Percentiles rank a stretch among this genome's conserved stretches.
These are phyloP conservation scores for Delonix regia DNA, from an alignment of 306 rosid genomes.

Conservation along the genomic window DNA sequence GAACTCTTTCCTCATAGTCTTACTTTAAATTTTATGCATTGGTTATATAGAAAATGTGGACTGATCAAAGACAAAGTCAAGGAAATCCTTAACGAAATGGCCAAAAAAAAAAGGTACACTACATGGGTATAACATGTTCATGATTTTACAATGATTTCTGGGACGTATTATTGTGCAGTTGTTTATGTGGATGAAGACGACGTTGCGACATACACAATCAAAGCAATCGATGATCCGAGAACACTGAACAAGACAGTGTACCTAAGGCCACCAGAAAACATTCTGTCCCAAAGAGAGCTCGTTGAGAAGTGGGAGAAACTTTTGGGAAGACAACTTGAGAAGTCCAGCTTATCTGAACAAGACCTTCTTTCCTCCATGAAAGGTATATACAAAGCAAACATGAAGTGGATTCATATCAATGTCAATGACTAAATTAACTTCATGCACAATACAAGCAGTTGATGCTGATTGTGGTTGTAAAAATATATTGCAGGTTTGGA, in stretches of 20 bases:
- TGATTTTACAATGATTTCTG: no score
- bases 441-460: no score
- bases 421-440: neutral
- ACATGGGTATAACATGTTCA: no score
- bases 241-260: slow-evolving; percentile 83
- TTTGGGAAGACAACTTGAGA: slow-evolving; percentile 51
- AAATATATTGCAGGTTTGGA: slow-evolving; percentile 59
- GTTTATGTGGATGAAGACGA: slow-evolving; percentile 71
- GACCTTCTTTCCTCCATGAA: slow-evolving; percentile 65
- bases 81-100: no score
- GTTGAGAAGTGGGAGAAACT: slow-evolving; percentile 77
- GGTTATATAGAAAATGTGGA: no score
- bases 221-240: slow-evolving; percentile 75
- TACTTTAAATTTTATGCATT: no score
- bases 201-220: slow-evolving; percentile 68
- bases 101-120: no score
- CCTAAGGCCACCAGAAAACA: slow-evolving; percentile 68
- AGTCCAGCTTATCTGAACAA: slow-evolving; percentile 50
- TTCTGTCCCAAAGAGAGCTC: slow-evolving; percentile 67
- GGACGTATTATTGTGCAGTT: slow-evolving; percentile 34
- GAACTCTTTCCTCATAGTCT: no score
- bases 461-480: neutral
- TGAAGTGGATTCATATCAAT: neutral
- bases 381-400: slow-evolving; percentile 41
- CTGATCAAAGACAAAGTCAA: no score